Base-by-base conservation (phyloP, 495 filamentous ascomycete species). In the Aspergillus biplanus region DNA sequence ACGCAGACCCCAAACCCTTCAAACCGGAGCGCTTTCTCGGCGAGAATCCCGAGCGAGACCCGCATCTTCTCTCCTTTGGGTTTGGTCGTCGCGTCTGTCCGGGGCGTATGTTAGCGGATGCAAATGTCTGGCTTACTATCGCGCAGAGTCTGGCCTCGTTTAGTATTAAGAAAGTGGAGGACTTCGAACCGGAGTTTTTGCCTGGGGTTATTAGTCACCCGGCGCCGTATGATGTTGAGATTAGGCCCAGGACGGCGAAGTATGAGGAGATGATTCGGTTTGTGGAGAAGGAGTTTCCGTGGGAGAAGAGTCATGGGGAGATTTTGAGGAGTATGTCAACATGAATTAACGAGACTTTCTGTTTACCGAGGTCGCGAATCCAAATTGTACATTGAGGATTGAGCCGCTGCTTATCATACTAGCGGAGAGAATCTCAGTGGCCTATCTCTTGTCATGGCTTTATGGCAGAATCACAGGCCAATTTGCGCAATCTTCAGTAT, bases 41-140 rank as follows among this genome's bases (percentile, higher is more conserved):
- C 12, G 56, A 58, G 5, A 15, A 62, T n/a, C 49, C 71, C 6
- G 75, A 76, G 58, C 74, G 70, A 3, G 73, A 76, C 57, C 73
- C 77, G 1, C 63, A 69, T 33, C 44, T 60, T 1, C 59, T 67
- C 21, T 58, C 62, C 6, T 81, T 78, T 35, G 77, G 77, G 11
- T 82, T 72, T 61, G 78, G 79, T 0, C 71, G 79, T 4, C 70
- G 79, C 1, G 64, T 76, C 21, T 82, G 79, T 49, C 72, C 75
- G 1, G 77, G 79, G 21, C 72, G 71, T 6, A 53, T 68, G 11
- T 56, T 80, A 1, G 78, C 79, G 0, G 73, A 80, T 33, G 59
- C 66, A 8, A 69, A 66, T n/a, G 16, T 80, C 0, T 82, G 68
- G 60, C 56, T 80, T n/a, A 75, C 55, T 34, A 65, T 80, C 21